Percentiles rank a stretch among this genome's conserved stretches.
phyloP scores from a whole-genome alignment of 192 early-diverging fungal species.

The Entomortierella lignicola region DNA sequence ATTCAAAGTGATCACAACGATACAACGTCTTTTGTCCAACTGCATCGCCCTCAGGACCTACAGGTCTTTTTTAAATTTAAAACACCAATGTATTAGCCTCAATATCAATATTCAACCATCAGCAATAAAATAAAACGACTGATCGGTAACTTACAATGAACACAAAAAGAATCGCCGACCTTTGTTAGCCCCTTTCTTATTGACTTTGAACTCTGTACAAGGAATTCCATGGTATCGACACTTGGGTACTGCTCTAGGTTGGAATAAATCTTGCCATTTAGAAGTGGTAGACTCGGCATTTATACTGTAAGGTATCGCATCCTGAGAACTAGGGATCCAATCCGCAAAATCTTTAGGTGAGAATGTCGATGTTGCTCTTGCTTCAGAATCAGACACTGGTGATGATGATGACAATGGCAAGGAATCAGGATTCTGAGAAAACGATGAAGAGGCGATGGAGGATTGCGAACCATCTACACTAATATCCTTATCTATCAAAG shows the following conservation, averaged over 20 bases:
- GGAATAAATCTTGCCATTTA: constrained; percentile 72
- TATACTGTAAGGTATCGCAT: constrained; percentile 26
- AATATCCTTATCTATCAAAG: neutral
- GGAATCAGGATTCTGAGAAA: neutral
- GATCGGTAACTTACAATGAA: constrained; percentile 6
- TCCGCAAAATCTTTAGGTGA: constrained; percentile 45
- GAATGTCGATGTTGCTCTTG: constrained; percentile 9
- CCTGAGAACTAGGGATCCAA: constrained; percentile 40
- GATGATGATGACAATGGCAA: neutral
- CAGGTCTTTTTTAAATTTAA: constrained; percentile 15
- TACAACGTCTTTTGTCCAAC: constrained; percentile 37
- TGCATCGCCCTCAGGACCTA: constrained; percentile 35
- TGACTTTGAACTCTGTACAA: constrained; percentile 72
- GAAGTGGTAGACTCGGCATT: constrained; percentile 46
- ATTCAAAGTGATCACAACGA: constrained; percentile 46
- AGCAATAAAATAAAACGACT: neutral
- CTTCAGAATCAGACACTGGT: neutral
- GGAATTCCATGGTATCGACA: constrained; percentile 73
- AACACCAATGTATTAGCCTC: neutral
- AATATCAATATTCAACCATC: neutral
- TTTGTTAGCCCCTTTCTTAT: constrained; percentile 78
- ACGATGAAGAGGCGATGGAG: constrained; percentile 1
- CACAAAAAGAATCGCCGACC: constrained; percentile 77
- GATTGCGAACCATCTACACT: neutral
- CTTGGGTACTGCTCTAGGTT: constrained; percentile 58